A percentile compares a stretch with the other conserved stretches of the same genome.
Evolutionary conservation across 176 grass and related monocot species (phyloP).

Genomic region (Chloris gayana): DNA sequence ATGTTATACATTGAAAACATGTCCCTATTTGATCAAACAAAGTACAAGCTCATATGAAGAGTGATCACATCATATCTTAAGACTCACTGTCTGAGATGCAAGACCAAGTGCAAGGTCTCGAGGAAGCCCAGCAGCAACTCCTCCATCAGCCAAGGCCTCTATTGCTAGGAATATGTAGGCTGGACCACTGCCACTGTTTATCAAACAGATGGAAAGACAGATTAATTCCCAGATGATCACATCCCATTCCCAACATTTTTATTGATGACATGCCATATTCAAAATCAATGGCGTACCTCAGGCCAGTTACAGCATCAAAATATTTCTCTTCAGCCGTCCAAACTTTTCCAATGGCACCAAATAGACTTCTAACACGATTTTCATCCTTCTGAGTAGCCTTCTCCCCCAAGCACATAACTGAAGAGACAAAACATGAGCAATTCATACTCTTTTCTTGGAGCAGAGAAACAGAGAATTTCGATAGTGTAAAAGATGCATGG

Average conservation of each 20-base stretch:
- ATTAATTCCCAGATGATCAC: background rate
- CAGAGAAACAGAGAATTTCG: background rate
- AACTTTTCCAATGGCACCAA: slow-evolving; percentile 88
- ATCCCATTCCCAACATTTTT: background rate
- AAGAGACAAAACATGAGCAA: slow-evolving; percentile 34
- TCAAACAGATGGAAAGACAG: slow-evolving; percentile 38
- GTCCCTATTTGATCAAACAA: slow-evolving; percentile 9
- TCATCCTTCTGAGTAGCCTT: slow-evolving; percentile 83
- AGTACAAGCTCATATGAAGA: slow-evolving; percentile 1
- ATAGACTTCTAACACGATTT: slow-evolving; percentile 68
- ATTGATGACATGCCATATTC: background rate
- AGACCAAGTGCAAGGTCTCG: slow-evolving; percentile 93
- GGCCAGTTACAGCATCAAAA: slow-evolving; percentile 96
- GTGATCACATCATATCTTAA: slow-evolving; percentile 10
- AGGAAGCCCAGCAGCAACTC: slow-evolving; percentile 97
- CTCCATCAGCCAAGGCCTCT: slow-evolving; percentile 97
- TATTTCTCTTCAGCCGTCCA: slow-evolving; percentile 98
- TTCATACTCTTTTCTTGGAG: background rate
- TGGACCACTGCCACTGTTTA: slow-evolving; percentile 88
- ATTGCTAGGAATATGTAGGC: slow-evolving; percentile 96
- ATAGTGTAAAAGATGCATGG: slow-evolving; percentile 11
- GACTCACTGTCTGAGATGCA: slow-evolving; percentile 89
- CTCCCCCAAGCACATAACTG: slow-evolving; percentile 91
- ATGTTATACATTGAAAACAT: background rate
- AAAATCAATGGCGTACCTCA: slow-evolving; percentile 61